phyloP scores from a whole-genome alignment of 352 stramenopile genomes.

The Globisporangium takayamanum region DNA sequence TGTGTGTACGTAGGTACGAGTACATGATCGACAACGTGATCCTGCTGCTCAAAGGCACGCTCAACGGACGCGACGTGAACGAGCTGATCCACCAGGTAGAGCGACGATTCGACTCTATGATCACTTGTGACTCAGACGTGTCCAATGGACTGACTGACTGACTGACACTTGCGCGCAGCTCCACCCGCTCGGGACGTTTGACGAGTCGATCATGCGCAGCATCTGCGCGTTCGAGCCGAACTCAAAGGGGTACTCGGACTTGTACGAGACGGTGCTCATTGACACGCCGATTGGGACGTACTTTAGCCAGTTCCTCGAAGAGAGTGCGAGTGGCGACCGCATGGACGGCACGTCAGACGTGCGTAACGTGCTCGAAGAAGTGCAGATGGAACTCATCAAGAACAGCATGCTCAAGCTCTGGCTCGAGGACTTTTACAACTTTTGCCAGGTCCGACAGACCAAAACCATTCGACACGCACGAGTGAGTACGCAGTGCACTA shows the following conservation, averaged over 20 bases:
- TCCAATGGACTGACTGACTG: background rate
- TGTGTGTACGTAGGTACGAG: constrained; percentile 75
- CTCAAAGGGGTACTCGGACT: constrained; percentile 96
- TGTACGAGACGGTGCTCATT: constrained; percentile 99
- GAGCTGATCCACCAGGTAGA: constrained; percentile 94
- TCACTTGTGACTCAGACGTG: background rate
- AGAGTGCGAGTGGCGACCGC: constrained; percentile 81
- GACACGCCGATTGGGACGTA: constrained; percentile 98
- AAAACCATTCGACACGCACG: background rate
- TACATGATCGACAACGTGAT: constrained; percentile 99
- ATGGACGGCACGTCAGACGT: constrained; percentile 86
- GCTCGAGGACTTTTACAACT: constrained; percentile 93
- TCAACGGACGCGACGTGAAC: constrained; percentile 95
- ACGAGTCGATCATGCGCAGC: constrained; percentile 98
- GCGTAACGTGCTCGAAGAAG: constrained; percentile 96
- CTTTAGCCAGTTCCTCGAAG: constrained; percentile 96
- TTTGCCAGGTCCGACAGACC: constrained; percentile 67
- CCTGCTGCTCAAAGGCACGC: constrained; percentile 96
- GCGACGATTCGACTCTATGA: background rate
- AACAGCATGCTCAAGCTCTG: constrained; percentile 98
- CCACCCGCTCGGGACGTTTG: constrained; percentile 98
- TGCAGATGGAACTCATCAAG: constrained; percentile 99
- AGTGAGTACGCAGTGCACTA: background rate
- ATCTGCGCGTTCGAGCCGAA: constrained; percentile 98
- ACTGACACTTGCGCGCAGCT: constrained; percentile 56